These are phyloP conservation scores for Suhomyces ambrosiae DNA, from an alignment of 1,139 yeast species.

Conservation along the genomic window DNA sequence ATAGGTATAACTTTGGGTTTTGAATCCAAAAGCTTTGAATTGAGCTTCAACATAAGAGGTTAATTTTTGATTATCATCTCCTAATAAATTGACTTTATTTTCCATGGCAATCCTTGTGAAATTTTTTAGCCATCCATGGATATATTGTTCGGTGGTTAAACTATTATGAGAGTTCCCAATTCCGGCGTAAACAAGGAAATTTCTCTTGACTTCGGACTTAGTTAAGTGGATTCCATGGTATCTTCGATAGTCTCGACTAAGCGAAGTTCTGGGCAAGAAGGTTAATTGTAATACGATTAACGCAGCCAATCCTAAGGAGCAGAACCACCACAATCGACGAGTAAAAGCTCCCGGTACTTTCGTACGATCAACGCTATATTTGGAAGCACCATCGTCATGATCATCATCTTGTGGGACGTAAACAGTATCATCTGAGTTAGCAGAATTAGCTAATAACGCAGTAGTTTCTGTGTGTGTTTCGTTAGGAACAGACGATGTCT, in stretches of 20 bases:
- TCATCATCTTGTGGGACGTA: background rate
- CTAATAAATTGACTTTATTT: constrained; percentile 25
- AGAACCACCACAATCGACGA: constrained; percentile 52
- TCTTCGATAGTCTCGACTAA: constrained; percentile 79
- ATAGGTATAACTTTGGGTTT: constrained; percentile 23
- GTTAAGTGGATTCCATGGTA: constrained; percentile 67
- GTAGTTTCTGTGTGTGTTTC: constrained; percentile 4
- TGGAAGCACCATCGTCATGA: background rate
- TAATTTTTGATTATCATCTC: constrained; percentile 32
- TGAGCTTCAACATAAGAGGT: constrained; percentile 27
- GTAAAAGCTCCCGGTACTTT: constrained; percentile 6
- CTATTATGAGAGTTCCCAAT: constrained; percentile 28
- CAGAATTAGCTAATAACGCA: constrained; percentile 1
- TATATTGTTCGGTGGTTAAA: constrained; percentile 30
- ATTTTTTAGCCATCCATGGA: constrained; percentile 27
- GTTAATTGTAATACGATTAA: constrained; percentile 63
- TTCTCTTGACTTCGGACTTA: constrained; percentile 62
- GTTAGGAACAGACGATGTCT: background rate
- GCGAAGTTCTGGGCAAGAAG: constrained; percentile 84
- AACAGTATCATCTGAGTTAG: background rate
- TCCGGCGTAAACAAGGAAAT: constrained; percentile 28
- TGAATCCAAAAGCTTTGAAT: constrained; percentile 34
- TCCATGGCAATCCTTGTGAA: constrained; percentile 19
- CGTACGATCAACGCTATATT: background rate
- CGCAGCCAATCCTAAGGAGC: constrained; percentile 55